Percentiles rank a stretch among this genome's conserved stretches.
phyloP scores from a whole-genome alignment of 129 eudicot species.

The Glebionis coronaria region DNA sequence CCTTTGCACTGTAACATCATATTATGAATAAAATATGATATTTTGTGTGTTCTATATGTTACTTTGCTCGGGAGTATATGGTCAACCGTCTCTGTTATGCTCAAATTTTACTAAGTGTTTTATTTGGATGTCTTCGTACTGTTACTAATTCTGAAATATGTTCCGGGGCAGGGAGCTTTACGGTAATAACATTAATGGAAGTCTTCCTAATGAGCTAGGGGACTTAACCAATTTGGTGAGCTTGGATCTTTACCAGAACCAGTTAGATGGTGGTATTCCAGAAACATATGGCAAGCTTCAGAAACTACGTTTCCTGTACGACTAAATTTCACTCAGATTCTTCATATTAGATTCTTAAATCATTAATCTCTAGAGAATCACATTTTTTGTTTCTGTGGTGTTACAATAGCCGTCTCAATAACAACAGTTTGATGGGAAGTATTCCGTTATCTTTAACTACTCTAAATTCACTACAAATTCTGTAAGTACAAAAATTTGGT shows the following conservation, averaged over 20 bases:
- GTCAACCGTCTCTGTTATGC: too few relatives aligned
- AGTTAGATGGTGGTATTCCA: constrained; percentile 59
- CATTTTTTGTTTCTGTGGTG: not conserved
- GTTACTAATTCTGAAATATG: constrained; percentile 11
- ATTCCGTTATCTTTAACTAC: constrained; percentile 57
- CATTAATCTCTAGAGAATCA: not conserved
- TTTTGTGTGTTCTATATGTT: not conserved
- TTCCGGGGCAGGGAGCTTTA: constrained; percentile 66
- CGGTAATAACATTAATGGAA: constrained; percentile 65
- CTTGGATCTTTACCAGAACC: constrained; percentile 70
- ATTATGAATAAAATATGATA: not conserved
- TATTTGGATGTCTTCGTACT: constrained; percentile 2
- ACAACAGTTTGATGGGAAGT: constrained; percentile 52
- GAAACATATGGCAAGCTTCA: constrained; percentile 56
- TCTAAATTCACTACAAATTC: constrained; percentile 48
- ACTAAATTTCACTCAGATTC: not conserved
- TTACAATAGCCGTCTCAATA: constrained; percentile 60
- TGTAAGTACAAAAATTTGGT: constrained; percentile 41
- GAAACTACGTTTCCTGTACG: constrained; percentile 68
- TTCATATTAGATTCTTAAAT: constrained; percentile 7
- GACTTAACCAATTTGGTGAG: constrained; percentile 65
- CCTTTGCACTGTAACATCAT: not conserved
- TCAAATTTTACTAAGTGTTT: not conserved
- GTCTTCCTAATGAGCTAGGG: constrained; percentile 68
- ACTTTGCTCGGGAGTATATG: not conserved